These are phyloP conservation scores for Lotus japonicus DNA, from an alignment of 306 rosid species.

Conservation along the genomic window DNA sequence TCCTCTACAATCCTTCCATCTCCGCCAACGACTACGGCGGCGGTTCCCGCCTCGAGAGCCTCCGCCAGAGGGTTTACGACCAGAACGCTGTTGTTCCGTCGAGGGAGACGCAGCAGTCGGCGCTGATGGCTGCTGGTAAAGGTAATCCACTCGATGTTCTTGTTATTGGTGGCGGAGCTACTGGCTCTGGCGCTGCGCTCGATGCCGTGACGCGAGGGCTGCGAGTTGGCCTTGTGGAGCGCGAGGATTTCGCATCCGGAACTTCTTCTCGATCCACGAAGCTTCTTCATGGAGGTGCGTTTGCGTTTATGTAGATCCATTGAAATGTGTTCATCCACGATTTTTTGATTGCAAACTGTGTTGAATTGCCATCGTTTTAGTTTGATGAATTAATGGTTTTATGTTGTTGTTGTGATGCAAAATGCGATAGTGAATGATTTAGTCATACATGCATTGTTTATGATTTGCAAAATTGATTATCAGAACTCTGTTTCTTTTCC, in stretches of 20 bases:
- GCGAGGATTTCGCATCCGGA: conserved; percentile 93
- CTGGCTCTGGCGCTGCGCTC: conserved; percentile 78
- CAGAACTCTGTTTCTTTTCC: neutral
- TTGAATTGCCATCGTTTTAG: neutral
- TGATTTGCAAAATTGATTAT: too few relatives aligned
- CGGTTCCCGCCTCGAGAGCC: conserved; percentile 22
- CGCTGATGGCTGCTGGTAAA: conserved; percentile 48
- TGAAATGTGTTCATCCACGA: too few relatives aligned
- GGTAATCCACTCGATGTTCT: conserved; percentile 80
- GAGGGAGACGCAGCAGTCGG: conserved; percentile 57
- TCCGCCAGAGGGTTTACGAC: conserved; percentile 52
- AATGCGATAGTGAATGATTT: too few relatives aligned
- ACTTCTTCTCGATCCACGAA: conserved; percentile 98
- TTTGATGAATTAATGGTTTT: neutral
- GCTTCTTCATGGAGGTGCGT: conserved; percentile 92
- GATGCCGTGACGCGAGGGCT: conserved; percentile 92
- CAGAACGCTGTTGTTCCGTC: conserved; percentile 54
- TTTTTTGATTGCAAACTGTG: too few relatives aligned
- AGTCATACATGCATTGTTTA: too few relatives aligned
- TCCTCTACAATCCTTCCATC: conserved; percentile 37
- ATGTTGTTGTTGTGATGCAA: neutral
- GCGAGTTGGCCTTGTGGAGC: conserved; percentile 89
- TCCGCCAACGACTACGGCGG: conserved; percentile 47
- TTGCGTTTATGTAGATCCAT: too few relatives aligned
- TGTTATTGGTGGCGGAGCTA: conserved; percentile 95